A percentile compares a stretch with the other conserved stretches of the same genome.
phyloP scores from a whole-genome alignment of 1,284 basidiomycete genomes.

The Peniophora sp. region DNA sequence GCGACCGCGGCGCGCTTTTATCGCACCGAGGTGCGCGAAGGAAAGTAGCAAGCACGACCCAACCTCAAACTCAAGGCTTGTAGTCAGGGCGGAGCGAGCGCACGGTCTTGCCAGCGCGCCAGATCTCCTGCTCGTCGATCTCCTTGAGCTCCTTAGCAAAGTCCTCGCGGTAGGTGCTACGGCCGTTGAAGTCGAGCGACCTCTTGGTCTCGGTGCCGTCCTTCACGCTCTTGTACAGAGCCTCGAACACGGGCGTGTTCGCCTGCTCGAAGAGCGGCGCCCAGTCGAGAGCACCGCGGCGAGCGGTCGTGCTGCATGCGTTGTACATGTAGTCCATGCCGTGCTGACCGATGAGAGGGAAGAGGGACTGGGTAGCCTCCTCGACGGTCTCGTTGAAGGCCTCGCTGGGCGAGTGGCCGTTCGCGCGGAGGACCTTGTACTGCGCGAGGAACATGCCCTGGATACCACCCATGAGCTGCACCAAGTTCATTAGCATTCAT shows the following conservation, averaged over 20 bases:
- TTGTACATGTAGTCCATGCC: slow-evolving; percentile 99
- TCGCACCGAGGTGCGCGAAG: too few relatives aligned
- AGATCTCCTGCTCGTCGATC: slow-evolving; percentile 97
- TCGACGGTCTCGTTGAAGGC: slow-evolving; percentile 99
- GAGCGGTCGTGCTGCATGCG: slow-evolving; percentile 98
- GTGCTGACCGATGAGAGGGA: slow-evolving; percentile 93
- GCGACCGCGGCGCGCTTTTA: too few relatives aligned
- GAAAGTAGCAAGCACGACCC: too few relatives aligned
- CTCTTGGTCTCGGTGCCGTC: slow-evolving; percentile 97
- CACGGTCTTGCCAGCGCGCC: slow-evolving; percentile 82
- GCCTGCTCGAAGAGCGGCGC: slow-evolving; percentile 96
- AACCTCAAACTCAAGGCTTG: slow-evolving; percentile 28
- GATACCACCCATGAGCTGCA: slow-evolving; percentile 95
- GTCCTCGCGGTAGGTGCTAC: slow-evolving; percentile 90
- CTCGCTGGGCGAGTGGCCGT: slow-evolving; percentile 96
- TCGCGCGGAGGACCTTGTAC: slow-evolving; percentile 98
- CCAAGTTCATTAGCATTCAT: slow-evolving; percentile 4
- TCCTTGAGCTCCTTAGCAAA: slow-evolving; percentile 91
- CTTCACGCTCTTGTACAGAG: slow-evolving; percentile 89
- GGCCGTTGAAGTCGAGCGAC: slow-evolving; percentile 93
- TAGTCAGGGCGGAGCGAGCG: slow-evolving; percentile 74
- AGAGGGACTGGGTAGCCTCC: slow-evolving; percentile 98
- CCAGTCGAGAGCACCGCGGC: slow-evolving; percentile 98
- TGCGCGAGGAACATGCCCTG: slow-evolving; percentile 99
- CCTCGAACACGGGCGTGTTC: slow-evolving; percentile 90